Conservation (phyloP, 345 rosid species). For the Lepidium africanum region DNA sequence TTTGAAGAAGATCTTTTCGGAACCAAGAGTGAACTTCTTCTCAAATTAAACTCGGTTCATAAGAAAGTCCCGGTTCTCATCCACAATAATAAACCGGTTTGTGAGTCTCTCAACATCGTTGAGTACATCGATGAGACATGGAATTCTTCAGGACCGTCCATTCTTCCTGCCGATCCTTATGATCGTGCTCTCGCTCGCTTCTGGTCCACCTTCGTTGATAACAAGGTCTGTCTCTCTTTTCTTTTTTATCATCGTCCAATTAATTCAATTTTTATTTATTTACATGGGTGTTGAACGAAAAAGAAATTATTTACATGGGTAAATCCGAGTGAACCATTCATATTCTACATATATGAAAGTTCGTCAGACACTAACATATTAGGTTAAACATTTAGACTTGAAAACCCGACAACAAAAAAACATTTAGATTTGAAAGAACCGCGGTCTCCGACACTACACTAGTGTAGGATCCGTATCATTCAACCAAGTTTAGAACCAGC, state of each 20-base stretch:
- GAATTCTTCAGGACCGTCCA: constrained; percentile 40
- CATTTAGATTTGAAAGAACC: no score
- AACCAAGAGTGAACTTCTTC: constrained; percentile 33
- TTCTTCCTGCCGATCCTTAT: constrained; percentile 52
- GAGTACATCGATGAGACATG: constrained; percentile 56
- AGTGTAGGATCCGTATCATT: no score
- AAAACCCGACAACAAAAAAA: no score
- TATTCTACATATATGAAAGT: no score
- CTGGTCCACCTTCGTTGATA: constrained; percentile 59
- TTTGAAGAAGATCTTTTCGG: constrained; percentile 22
- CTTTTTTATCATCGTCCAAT: not conserved
- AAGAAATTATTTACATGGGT: no score
- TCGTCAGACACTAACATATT: no score
- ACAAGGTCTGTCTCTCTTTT: constrained; percentile 32
- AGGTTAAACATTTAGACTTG: no score
- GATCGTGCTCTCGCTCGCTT: constrained; percentile 64
- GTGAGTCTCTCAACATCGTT: constrained; percentile 17
- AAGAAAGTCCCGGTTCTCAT: constrained; percentile 38
- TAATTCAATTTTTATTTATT: not conserved
- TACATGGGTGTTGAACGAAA: no score
- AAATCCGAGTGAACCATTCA: no score
- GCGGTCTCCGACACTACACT: no score
- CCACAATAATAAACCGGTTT: constrained; percentile 26
- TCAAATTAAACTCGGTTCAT: constrained; percentile 29
- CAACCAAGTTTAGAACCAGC: no score